Base-by-base conservation (phyloP, 2,329 filamentous ascomycete species). In the Fusarium palustre region DNA sequence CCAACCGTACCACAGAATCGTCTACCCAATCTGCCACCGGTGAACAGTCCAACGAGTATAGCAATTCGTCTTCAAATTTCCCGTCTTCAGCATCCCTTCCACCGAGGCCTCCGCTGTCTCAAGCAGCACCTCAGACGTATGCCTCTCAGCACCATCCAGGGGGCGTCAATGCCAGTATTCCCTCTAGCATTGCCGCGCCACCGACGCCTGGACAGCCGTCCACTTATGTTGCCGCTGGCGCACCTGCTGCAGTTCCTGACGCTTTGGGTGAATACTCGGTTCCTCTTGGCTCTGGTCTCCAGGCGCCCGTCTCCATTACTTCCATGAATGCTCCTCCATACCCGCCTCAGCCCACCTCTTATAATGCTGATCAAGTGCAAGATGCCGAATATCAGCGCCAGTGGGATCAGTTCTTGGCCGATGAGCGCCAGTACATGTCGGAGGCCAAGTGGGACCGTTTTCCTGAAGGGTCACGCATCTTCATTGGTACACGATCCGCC, bases 401-500 rank as follows among this genome's bases (percentile, higher is more conserved):
- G 49, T 95, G 92, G 81, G 91, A 94, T 59, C 84, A 86, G 15
- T 95, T 94, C 76, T 81, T 93, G 59, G 84, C 86, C 41, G 89
- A 93, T 70, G 92, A 95, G 79, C 86, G 90, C 65, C 87, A 86
- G 69, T 93, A 93, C 77, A 91, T 93, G 72, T 88, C 88, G 0
- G 91, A 94, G 74, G 92, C 90, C 31, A 89, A 91, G 73, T 95
- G 92, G 92, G 91, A 94, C 74, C 87, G 89, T 66, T 95, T 95
- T 74, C 92, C 92, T 0, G 85, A 89, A 54, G 91, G 90, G 7
- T 94, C 92, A 20, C 86, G 92, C 64, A 85, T 96, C 53, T 95
- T 95, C 76, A 92, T 96, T 77, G 92, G 92, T 93, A 85, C 77
- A 87, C 76, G 47, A 64, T 64, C 65, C 60, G 58, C 67, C 64